These are phyloP conservation scores for Monosporozyma servazzii DNA, from an alignment of 805 yeast species.

Conservation along the genomic window DNA sequence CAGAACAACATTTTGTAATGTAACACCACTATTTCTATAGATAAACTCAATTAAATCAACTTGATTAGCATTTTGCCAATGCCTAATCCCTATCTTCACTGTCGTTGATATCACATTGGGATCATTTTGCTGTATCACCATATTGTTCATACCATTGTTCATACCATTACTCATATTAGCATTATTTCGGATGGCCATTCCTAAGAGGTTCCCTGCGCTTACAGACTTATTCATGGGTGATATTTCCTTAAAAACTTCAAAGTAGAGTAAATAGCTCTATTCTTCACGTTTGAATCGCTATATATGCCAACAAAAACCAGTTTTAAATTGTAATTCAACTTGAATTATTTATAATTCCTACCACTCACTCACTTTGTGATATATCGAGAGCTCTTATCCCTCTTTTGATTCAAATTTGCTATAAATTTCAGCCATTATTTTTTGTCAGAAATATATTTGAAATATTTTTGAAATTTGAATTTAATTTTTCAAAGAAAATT, in stretches of 20 bases:
- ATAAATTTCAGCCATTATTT: neutral
- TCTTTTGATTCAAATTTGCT: too few relatives aligned
- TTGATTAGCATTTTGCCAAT: constrained; percentile 75
- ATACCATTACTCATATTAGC: neutral
- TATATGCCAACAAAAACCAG: too few relatives aligned
- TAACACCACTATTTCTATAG: constrained; percentile 53
- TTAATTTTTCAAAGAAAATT: neutral
- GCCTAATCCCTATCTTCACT: constrained; percentile 52
- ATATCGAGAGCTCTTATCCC: too few relatives aligned
- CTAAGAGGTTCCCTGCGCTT: neutral
- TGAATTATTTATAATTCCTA: too few relatives aligned
- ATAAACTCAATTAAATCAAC: constrained; percentile 63
- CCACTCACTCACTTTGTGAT: too few relatives aligned
- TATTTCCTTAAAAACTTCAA: neutral
- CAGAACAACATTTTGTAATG: constrained; percentile 43
- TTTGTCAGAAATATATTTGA: neutral
- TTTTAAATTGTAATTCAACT: too few relatives aligned
- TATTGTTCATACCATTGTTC: constrained; percentile 2
- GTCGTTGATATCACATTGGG: constrained; percentile 15
- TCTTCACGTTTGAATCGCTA: too few relatives aligned
- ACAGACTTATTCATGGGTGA: neutral
- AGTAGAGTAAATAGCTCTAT: too few relatives aligned
- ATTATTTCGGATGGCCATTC: constrained; percentile 1
- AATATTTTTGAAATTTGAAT: neutral
- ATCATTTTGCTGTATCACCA: neutral